Evolutionary conservation across 2,329 filamentous ascomycete species (phyloP).

Genomic region (Alternaria infectoria): DNA sequence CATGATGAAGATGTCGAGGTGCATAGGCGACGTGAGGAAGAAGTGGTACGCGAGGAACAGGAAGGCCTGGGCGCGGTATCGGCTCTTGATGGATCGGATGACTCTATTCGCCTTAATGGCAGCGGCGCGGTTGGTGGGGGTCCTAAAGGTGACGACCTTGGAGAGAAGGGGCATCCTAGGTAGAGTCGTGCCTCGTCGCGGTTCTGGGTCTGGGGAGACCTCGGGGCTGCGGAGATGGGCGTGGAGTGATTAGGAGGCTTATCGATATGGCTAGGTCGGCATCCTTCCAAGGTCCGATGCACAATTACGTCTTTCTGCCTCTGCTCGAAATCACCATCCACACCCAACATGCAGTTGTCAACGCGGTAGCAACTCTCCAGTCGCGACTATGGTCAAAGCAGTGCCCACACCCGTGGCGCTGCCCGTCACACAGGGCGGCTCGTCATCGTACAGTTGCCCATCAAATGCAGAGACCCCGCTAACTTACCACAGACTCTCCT

Average conservation of each 20-base stretch:
- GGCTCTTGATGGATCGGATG: slow-evolving; percentile 36
- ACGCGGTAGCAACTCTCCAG: slow-evolving; percentile 9
- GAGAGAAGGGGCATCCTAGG: slow-evolving; percentile 22
- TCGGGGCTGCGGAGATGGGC: slow-evolving; percentile 2
- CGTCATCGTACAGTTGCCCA: slow-evolving; percentile 21
- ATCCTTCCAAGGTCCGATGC: slow-evolving; percentile 6
- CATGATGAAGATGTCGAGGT: slow-evolving; percentile 42
- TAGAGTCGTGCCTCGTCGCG: neutral
- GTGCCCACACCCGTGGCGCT: slow-evolving; percentile 19
- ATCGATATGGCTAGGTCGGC: slow-evolving; percentile 5
- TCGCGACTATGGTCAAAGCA: slow-evolving; percentile 21
- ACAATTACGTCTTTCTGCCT: slow-evolving; percentile 8
- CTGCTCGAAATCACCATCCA: neutral
- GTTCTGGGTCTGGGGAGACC: neutral
- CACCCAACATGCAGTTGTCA: slow-evolving; percentile 7
- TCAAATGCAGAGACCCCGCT: slow-evolving; percentile 22
- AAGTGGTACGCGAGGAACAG: slow-evolving; percentile 44
- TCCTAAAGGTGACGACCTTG: slow-evolving; percentile 21
- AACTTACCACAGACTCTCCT: slow-evolving; percentile 70
- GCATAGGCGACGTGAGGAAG: slow-evolving; percentile 38
- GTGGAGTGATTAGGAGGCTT: slow-evolving; percentile 13
- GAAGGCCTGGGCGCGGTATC: slow-evolving; percentile 41
- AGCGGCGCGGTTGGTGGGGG: slow-evolving; percentile 20
- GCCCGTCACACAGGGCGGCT: slow-evolving; percentile 22
- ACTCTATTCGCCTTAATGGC: slow-evolving; percentile 30